Evolutionary conservation across 108 stramenopile species (phyloP), one percentile per base, ranked within the genome.

Genomic region (Cylindrotheca fusiformis): DNA sequence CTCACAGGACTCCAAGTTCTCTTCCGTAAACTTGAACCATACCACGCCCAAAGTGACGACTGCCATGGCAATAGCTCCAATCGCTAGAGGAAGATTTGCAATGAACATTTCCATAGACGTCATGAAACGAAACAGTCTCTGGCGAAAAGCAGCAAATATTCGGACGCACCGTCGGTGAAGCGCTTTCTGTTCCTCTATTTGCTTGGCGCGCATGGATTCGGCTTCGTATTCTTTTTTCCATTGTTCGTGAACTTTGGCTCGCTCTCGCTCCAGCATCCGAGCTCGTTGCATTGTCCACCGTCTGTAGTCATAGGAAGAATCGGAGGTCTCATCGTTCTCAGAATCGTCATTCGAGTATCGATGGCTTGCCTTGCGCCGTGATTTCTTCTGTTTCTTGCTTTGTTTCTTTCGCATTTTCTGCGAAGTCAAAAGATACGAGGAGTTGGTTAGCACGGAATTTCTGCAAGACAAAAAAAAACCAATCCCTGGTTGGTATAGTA

Each of bases 1-100:
- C 45, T 79, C 71, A 45, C 90, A 91, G 4, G 68, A 48, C 32
- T 79, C 59, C 21, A 80, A 48, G 31, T 80, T 83, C 52, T 84
- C 84, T 82, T 91, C 90, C 1, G 83, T 71, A 60, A 86, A 85
- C 55, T 87, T 87, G 71, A 91, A 91, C 90, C 90, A 91, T 24
- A 84, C 90, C 6, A 91, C 82, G 8, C 90, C 90, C 22, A 91
- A 63, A 0, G 78, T 77, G 8, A 65, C 80, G 58, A 81, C 72
- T 23, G 86, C 82, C 46, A 91, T 57, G 2, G 86, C 90, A 52
- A 91, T 68, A 18, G 82, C 85, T 32, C 85, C 83, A 30, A 91
- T 83, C 27, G 85, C 78, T 4, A 81, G 59, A 32, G 90, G 90
- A 59, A 91, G 73, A 59, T 91, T 91, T 29, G 76, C 75, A 63